Conservation (phyloP, 164 flowering plant species). For the Litsea cubeba region DNA sequence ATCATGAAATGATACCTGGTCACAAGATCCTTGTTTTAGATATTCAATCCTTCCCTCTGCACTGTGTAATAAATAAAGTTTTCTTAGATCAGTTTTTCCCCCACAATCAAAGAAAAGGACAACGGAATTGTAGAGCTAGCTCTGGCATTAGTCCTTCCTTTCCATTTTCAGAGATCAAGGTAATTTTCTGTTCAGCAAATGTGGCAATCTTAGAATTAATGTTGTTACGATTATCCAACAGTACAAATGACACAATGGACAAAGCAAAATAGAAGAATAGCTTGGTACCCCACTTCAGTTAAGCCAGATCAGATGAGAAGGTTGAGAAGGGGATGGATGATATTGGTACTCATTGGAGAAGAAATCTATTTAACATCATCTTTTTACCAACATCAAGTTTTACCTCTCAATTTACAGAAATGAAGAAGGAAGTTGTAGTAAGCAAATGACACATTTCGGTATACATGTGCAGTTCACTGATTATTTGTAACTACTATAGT, state of each 20-base stretch:
- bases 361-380: slow-evolving; percentile 1
- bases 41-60: too few relatives aligned
- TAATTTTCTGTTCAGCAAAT: neutral
- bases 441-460: neutral
- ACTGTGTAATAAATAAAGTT: neutral
- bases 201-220: neutral
- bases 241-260: slow-evolving; percentile 1
- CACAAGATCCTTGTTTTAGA: neutral
- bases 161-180: neutral
- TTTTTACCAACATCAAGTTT: neutral
- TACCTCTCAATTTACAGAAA: neutral
- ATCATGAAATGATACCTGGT: neutral
- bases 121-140: neutral
- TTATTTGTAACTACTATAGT: slow-evolving; percentile 42
- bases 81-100: neutral
- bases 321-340: too few relatives aligned
- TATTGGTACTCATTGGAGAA: neutral
- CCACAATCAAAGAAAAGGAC: neutral
- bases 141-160: neutral
- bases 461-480: slow-evolving; percentile 2
- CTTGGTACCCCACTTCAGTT: neutral
- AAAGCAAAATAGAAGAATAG: slow-evolving; percentile 1
- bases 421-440: neutral
- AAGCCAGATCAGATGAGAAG: neutral
- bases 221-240: neutral